Conservation (phyloP, 371 early-diverging fungal species). For the Rhizopus stolonifer region DNA sequence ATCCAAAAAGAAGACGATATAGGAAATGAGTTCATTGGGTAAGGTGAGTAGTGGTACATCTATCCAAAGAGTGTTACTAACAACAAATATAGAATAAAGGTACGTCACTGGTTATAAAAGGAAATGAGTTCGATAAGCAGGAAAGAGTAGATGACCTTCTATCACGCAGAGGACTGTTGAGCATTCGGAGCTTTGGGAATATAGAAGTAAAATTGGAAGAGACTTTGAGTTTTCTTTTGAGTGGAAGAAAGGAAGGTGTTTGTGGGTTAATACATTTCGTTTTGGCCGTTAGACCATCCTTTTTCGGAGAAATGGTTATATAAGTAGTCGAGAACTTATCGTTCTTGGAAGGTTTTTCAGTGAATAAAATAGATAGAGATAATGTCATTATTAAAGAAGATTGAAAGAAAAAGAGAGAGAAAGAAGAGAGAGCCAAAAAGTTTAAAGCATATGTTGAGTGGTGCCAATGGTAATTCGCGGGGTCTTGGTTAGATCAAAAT, state of each 20-base stretch:
- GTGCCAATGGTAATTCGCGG: slow-evolving; percentile 1
- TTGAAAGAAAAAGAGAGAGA: slow-evolving; percentile 4
- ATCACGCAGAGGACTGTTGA: slow-evolving; percentile 2
- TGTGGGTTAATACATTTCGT: slow-evolving; percentile 22
- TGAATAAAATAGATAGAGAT: slow-evolving; percentile 10
- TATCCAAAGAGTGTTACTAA: not conserved
- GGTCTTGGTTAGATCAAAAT: slow-evolving; percentile 2
- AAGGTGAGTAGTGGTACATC: slow-evolving; percentile 5
- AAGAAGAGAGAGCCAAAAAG: not conserved
- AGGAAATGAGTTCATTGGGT: slow-evolving; percentile 31
- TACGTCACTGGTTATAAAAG: not conserved
- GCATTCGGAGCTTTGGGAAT: slow-evolving; percentile 17
- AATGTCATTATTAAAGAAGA: slow-evolving; percentile 7
- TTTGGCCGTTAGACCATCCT: slow-evolving; percentile 26
- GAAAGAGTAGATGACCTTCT: slow-evolving; percentile 10
- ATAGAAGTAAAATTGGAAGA: slow-evolving; percentile 19
- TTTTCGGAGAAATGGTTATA: slow-evolving; percentile 22
- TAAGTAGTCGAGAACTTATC: slow-evolving; percentile 10
- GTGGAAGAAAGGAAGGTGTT: slow-evolving; percentile 5
- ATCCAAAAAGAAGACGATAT: slow-evolving; percentile 26
- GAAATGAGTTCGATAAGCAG: not conserved
- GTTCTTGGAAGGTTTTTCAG: not conserved
- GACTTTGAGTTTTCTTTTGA: slow-evolving; percentile 19
- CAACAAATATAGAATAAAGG: not conserved
- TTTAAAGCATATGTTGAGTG: not conserved